Base-by-base conservation (phyloP, 768 basidiomycete genomes). In the Porpolomopsis calyptriformis region DNA sequence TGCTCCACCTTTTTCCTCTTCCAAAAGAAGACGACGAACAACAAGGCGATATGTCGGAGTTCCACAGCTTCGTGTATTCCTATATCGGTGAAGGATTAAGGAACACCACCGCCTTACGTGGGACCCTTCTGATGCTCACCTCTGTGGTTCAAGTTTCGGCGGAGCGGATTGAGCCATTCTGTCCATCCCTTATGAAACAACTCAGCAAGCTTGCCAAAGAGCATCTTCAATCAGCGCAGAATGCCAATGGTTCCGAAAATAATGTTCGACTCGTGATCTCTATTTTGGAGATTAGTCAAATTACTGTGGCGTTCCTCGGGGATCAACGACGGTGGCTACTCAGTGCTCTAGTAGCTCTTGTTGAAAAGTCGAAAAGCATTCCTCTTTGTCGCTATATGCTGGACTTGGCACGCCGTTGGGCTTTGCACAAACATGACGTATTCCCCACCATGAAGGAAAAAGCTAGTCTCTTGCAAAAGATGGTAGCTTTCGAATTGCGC, bases 371-470 rank as follows among this genome's bases (percentile, higher is more conserved):
- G 7, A 83, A 85, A 58, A 92, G 81, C 54, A 53, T 70, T 2
- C 62, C 74, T 11, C 74, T 99, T 2, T 93, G 90, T 58, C 79
- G 77, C 11, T 89, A 85, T 57, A 76, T 96, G 51, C 73, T 99
- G 18, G 85, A 91, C 46, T 76, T 97, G 46, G 77, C 86, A 40
- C 76, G 84, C 40, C 82, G 83, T 20, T 98, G 94, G 93, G 84
- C 88, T n/a, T 68, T 94, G 53, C 78, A 82, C 35, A 79, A 78
- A 55, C 84, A 83, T 43, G 90, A 96, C 47, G 72, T 81, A 1
- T 86, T 85, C 59, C 93, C 93, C 5, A 86, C 86, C 0, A 82
- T 87, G 76, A 97, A 96, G 63, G 96, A 99, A 66, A 98, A 97
- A 63, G 84, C 93, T 2, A 82, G 74, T 23, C 66, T 98, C 25